A percentile compares a stretch with the other conserved stretches of the same genome.
Conservation (phyloP, 345 rosid genomes). For the Toxicodendron radicans region DNA sequence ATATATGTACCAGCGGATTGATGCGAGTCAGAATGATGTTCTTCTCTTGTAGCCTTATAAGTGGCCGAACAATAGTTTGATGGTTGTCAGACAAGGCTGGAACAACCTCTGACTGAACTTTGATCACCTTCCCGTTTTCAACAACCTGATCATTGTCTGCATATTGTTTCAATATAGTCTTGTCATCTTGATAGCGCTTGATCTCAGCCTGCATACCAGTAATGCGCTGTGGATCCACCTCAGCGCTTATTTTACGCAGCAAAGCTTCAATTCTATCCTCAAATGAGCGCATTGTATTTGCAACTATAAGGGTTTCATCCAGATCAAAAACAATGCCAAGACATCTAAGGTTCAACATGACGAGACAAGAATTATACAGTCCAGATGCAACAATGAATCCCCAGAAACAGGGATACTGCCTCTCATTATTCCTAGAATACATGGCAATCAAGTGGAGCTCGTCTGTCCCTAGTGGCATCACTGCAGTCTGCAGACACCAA, state of each 20-base stretch:
- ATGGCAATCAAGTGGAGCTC: slow-evolving; percentile 98
- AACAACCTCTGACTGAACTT: slow-evolving; percentile 71
- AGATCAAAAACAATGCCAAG: slow-evolving; percentile 98
- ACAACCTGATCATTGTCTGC: slow-evolving; percentile 87
- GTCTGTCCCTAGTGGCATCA: slow-evolving; percentile 65
- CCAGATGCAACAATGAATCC: slow-evolving; percentile 73
- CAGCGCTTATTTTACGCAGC: slow-evolving; percentile 68
- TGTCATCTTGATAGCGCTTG: slow-evolving; percentile 92
- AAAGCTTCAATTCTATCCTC: slow-evolving; percentile 88
- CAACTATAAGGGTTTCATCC: slow-evolving; percentile 95
- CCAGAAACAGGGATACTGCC: slow-evolving; percentile 81
- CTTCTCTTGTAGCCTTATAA: slow-evolving; percentile 84
- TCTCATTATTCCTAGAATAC: slow-evolving; percentile 54
- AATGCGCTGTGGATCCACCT: slow-evolving; percentile 73
- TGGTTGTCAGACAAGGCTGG: slow-evolving; percentile 80
- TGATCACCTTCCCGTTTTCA: slow-evolving; percentile 88
- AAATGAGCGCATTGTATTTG: slow-evolving; percentile 93
- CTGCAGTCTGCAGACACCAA: slow-evolving; percentile 75
- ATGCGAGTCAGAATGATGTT: slow-evolving; percentile 94
- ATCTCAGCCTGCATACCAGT: slow-evolving; percentile 77
- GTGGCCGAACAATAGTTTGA: slow-evolving; percentile 75
- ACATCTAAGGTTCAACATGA: slow-evolving; percentile 91
- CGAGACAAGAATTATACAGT: slow-evolving; percentile 74
- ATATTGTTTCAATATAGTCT: slow-evolving; percentile 85
- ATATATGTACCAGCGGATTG: slow-evolving; percentile 76